These are phyloP conservation scores for Rhizophagus prolifer DNA, from an alignment of 192 early-diverging fungal genomes.

Conservation along the genomic window DNA sequence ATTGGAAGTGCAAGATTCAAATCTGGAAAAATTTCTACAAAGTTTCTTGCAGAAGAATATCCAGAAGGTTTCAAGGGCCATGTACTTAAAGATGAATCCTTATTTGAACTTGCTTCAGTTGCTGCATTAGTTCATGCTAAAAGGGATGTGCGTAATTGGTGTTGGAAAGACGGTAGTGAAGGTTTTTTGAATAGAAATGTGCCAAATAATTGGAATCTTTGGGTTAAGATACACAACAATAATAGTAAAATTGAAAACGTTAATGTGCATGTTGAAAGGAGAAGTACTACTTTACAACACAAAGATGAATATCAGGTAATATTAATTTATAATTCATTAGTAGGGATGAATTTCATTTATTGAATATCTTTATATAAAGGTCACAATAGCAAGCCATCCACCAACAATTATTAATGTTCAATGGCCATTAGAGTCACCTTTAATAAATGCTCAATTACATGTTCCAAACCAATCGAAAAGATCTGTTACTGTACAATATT, in stretches of 20 bases:
- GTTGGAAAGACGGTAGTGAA: slow-evolving; percentile 52
- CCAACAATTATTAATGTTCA: slow-evolving; percentile 44
- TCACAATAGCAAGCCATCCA: slow-evolving; percentile 35
- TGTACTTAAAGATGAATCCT: slow-evolving; percentile 47
- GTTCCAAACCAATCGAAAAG: slow-evolving; percentile 39
- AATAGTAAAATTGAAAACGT: slow-evolving; percentile 46
- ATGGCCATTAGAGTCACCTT: slow-evolving; percentile 77
- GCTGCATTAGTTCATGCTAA: slow-evolving; percentile 67
- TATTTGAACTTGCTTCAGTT: slow-evolving; percentile 64
- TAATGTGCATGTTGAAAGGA: slow-evolving; percentile 47
- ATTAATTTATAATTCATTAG: background rate
- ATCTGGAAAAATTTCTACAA: slow-evolving; percentile 76
- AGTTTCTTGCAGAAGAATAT: slow-evolving; percentile 87
- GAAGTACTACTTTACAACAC: slow-evolving; percentile 3
- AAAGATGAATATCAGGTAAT: slow-evolving; percentile 47
- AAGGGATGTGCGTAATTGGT: slow-evolving; percentile 61
- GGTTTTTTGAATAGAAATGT: slow-evolving; percentile 34
- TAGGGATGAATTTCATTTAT: slow-evolving; percentile 38
- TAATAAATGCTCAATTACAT: slow-evolving; percentile 54
- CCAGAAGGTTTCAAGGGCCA: slow-evolving; percentile 85
- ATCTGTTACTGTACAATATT: slow-evolving; percentile 66
- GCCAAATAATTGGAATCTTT: slow-evolving; percentile 51
- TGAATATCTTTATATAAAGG: slow-evolving; percentile 21
- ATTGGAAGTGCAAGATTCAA: slow-evolving; percentile 70
- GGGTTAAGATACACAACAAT: slow-evolving; percentile 42